Conservation (phyloP, 164 flowering plant species). For the Magnolia kwangsiensis region DNA sequence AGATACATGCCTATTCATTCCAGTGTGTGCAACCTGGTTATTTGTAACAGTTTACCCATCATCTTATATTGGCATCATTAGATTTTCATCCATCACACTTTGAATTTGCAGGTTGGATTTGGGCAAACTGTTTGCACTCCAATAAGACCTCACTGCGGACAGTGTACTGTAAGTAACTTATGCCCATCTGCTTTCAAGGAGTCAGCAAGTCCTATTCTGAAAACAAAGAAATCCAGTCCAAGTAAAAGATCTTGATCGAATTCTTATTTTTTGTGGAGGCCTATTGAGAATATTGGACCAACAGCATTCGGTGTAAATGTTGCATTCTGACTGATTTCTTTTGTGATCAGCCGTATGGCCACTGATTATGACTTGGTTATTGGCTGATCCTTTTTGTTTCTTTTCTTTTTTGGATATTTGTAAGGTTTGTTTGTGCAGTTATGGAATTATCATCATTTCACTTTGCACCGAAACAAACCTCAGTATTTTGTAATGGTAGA, state of each 20-base stretch:
- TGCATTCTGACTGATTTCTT: too few species aligned
- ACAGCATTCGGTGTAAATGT: not conserved
- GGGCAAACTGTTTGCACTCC: slow-evolving; percentile 96
- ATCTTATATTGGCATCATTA: not conserved
- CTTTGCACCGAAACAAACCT: too few species aligned
- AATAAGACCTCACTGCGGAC: slow-evolving; percentile 74
- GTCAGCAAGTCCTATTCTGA: slow-evolving; percentile 44
- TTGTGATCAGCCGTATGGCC: not conserved
- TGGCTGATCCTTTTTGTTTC: not conserved
- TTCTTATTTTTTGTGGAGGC: not conserved
- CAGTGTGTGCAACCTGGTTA: not conserved
- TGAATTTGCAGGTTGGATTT: slow-evolving; percentile 72
- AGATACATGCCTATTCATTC: not conserved
- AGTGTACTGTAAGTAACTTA: slow-evolving; percentile 49
- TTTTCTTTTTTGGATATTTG: too few species aligned
- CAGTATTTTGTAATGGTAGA: too few species aligned
- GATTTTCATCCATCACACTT: not conserved
- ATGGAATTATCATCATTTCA: too few species aligned
- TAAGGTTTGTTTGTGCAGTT: too few species aligned
- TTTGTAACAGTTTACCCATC: not conserved
- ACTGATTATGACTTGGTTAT: not conserved
- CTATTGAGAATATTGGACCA: not conserved
- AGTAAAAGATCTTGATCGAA: slow-evolving; percentile 22
- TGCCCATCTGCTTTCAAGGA: slow-evolving; percentile 97
- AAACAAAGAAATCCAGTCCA: slow-evolving; percentile 29